A percentile compares a stretch with the other conserved stretches of the same genome.
These are phyloP conservation scores for Musa troglodytarum DNA, from an alignment of 176 grass and related monocot genomes.

Conservation along the genomic window DNA sequence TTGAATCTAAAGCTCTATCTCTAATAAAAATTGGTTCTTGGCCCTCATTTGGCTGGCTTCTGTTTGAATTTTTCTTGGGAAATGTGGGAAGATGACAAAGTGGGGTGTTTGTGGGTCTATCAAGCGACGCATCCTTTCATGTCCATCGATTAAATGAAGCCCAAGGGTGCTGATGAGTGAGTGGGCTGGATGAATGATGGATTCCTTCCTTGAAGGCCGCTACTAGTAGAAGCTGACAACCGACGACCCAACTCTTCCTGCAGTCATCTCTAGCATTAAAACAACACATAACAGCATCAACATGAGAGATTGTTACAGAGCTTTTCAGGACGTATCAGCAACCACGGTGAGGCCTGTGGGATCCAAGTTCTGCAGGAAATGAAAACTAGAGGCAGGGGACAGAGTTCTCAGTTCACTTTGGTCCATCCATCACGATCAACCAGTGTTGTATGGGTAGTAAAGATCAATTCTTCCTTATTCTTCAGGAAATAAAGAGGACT, in stretches of 20 bases:
- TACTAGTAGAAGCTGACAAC: too few species aligned
- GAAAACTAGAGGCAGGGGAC: not conserved
- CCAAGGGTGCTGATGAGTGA: too few species aligned
- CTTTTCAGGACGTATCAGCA: not conserved
- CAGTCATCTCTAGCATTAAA: not conserved
- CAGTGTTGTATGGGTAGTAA: not conserved
- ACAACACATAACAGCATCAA: not conserved
- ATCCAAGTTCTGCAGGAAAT: not conserved
- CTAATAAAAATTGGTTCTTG: not conserved
- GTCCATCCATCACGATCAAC: not conserved
- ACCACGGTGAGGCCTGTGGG: not conserved
- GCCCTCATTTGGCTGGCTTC: not conserved
- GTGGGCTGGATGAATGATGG: too few species aligned
- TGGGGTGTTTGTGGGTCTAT: not conserved
- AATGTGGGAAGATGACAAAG: not conserved
- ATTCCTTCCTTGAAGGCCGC: too few species aligned
- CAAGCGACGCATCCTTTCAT: too few species aligned
- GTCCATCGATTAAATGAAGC: too few species aligned
- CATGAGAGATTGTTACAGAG: not conserved
- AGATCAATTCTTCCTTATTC: not conserved
- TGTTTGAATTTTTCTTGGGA: not conserved
- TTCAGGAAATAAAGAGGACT: not conserved
- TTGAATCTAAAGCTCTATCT: not conserved
- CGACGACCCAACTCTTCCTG: too few species aligned
- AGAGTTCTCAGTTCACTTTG: not conserved